Evolutionary conservation across 2,329 filamentous ascomycete genomes (phyloP), one percentile per base, ranked within the genome.

Genomic region (Neonectria faginata): DNA sequence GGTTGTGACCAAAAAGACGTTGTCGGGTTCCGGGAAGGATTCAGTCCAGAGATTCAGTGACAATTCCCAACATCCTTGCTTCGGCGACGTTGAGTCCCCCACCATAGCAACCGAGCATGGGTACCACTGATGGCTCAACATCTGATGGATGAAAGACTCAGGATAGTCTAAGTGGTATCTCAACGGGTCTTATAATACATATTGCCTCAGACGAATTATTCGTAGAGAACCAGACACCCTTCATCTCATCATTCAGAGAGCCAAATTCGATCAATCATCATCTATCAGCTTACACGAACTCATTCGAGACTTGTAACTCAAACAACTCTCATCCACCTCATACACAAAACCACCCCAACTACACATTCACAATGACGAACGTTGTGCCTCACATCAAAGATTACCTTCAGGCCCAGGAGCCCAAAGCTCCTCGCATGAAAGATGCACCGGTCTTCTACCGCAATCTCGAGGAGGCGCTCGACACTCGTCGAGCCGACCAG

Each of bases 381-480:
- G 57, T 64, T 27, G 61, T 64, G 12, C 61, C 61, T 45, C 61
- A 64, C 20, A 64, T 64, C 57, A 64, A 64, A 44, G 57, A 64
- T 18, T 64, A 64, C 29, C 58, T 64, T 14, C 56, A 65, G 54
- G 62, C 58, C 3, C 62, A 65, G 36, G 51, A 62, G 48, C 47
- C 48, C 6, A 53, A 59, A 18, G 63, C 54, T 18, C 63, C 59
- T 11, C 48, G 48, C 44, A 59, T 65, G 63, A 63, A 56, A 14
- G 51, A 65, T 3, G 27, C 48, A 2, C 54, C 62, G 5, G 47
- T 55, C 22, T 68, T 68, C 44, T 67, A 68, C 48, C 56, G 57
- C 27, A 79, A 79, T 45, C 71, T 79, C 3, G 77, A 79, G 36
- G 70, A 76, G 27, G 70, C 71, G 2, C 70, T 79, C 0, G 78